Conservation (phyloP, 1,284 basidiomycete genomes). For the Gymnopus androsaceus region DNA sequence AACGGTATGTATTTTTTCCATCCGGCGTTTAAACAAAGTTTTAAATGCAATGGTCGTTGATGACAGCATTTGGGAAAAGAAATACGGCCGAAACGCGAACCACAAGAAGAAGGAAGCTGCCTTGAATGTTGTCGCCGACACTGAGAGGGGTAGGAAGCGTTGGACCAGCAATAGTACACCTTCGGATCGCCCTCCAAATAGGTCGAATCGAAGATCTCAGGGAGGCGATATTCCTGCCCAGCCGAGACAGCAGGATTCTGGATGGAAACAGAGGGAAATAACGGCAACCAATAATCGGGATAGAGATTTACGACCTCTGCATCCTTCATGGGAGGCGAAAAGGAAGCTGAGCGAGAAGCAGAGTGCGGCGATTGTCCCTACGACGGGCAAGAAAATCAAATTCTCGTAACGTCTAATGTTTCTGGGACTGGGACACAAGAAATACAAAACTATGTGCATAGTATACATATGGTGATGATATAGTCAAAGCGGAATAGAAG, state of each 20-base stretch:
- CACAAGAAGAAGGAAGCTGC: slow-evolving; percentile 75
- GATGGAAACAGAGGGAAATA: background rate
- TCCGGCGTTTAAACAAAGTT: slow-evolving; percentile 11
- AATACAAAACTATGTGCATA: slow-evolving; percentile 12
- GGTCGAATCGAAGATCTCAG: slow-evolving; percentile 14
- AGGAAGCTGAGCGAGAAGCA: slow-evolving; percentile 71
- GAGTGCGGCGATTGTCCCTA: slow-evolving; percentile 47
- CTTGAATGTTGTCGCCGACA: slow-evolving; percentile 13
- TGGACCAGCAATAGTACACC: slow-evolving; percentile 6
- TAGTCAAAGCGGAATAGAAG: background rate
- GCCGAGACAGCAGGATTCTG: slow-evolving; percentile 23
- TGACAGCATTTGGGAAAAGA: slow-evolving; percentile 94
- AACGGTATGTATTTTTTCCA: slow-evolving; percentile 68
- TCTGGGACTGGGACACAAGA: slow-evolving; percentile 13
- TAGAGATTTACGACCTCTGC: slow-evolving; percentile 44
- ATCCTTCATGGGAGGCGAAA: slow-evolving; percentile 95
- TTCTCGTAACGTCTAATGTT: slow-evolving; percentile 41
- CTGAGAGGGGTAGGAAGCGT: slow-evolving; percentile 22
- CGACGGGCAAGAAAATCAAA: slow-evolving; percentile 69
- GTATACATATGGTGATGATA: background rate
- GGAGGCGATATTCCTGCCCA: slow-evolving; percentile 10
- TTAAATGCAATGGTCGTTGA: slow-evolving; percentile 10
- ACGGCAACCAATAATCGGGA: background rate
- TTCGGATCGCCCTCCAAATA: slow-evolving; percentile 2
- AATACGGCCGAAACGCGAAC: slow-evolving; percentile 88